A percentile compares a stretch with the other conserved stretches of the same genome.
phyloP scores from a whole-genome alignment of 257 asterid species.

The Parsonsia alboflavescens region DNA sequence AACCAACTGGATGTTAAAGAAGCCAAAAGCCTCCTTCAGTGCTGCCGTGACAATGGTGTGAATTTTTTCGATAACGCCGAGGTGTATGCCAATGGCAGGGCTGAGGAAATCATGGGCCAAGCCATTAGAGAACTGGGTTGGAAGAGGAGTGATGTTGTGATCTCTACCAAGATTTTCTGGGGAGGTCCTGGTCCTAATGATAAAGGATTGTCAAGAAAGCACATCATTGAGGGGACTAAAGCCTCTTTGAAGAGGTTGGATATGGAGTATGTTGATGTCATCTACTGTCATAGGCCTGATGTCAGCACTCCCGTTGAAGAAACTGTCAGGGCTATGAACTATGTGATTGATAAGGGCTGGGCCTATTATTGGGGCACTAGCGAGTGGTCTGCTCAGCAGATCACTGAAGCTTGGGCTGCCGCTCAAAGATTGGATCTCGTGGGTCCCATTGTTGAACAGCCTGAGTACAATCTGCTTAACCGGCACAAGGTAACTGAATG shows the following conservation, averaged over 20 bases:
- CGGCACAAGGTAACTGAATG: slow-evolving; percentile 67
- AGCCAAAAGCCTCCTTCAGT: slow-evolving; percentile 84
- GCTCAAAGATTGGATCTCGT: slow-evolving; percentile 86
- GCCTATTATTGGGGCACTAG: slow-evolving; percentile 99
- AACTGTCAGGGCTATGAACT: slow-evolving; percentile 93
- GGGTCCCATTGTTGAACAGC: slow-evolving; percentile 95
- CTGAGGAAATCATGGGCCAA: slow-evolving; percentile 98
- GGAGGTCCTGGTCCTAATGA: slow-evolving; percentile 97
- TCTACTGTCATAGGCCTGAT: slow-evolving; percentile 88
- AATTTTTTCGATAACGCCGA: slow-evolving; percentile 97
- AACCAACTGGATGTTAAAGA: slow-evolving; percentile 94
- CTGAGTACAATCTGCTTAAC: slow-evolving; percentile 83
- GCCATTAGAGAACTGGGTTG: slow-evolving; percentile 94
- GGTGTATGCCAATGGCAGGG: slow-evolving; percentile 96
- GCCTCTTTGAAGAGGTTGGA: slow-evolving; percentile 69
- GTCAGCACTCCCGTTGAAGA: slow-evolving; percentile 80
- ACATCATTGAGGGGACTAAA: slow-evolving; percentile 79
- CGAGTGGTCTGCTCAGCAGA: slow-evolving; percentile 98
- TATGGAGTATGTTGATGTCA: slow-evolving; percentile 84
- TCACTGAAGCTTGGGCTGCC: slow-evolving; percentile 93
- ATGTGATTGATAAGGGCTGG: slow-evolving; percentile 96
- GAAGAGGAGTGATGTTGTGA: slow-evolving; percentile 83
- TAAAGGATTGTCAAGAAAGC: slow-evolving; percentile 89
- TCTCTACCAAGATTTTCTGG: slow-evolving; percentile 98
- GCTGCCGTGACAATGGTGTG: slow-evolving; percentile 90